Evolutionary conservation across 257 asterid species (phyloP).

Genomic region (Knoxia roxburghii): DNA sequence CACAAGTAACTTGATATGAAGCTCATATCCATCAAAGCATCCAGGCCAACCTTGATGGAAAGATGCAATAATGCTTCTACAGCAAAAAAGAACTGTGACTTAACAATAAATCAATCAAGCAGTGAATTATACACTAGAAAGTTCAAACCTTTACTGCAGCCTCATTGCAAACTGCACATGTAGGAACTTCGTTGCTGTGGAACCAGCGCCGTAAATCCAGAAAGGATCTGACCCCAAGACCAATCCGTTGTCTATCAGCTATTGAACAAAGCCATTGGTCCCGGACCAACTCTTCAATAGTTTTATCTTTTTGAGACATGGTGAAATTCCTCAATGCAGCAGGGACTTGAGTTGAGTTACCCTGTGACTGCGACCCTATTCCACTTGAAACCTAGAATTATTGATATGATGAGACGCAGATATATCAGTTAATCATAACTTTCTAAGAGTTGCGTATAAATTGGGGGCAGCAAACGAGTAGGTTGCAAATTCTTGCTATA

Average conservation of each 20-base stretch:
- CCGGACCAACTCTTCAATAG: slow-evolving; percentile 58
- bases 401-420: not conserved
- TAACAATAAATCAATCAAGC: slow-evolving; percentile 4
- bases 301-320: slow-evolving; percentile 73
- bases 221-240: slow-evolving; percentile 84
- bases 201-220: slow-evolving; percentile 95
- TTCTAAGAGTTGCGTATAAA: not conserved
- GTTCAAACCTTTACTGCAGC: slow-evolving; percentile 77
- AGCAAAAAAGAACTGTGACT: not conserved
- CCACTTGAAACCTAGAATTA: slow-evolving; percentile 41
- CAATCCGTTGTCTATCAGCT: slow-evolving; percentile 52
- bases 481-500: not conserved
- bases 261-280: slow-evolving; percentile 77
- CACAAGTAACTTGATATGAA: not conserved
- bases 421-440: not conserved
- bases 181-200: slow-evolving; percentile 63
- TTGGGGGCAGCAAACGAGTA: not conserved
- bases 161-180: slow-evolving; percentile 91
- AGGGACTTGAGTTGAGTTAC: slow-evolving; percentile 50
- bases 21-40: not conserved
- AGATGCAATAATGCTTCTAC: not conserved
- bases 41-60: not conserved
- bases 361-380: slow-evolving; percentile 49
- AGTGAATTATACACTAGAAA: not conserved
- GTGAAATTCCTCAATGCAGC: slow-evolving; percentile 68